phyloP scores from a whole-genome alignment of 179 eudicot species.

The Beta macrorhiza region DNA sequence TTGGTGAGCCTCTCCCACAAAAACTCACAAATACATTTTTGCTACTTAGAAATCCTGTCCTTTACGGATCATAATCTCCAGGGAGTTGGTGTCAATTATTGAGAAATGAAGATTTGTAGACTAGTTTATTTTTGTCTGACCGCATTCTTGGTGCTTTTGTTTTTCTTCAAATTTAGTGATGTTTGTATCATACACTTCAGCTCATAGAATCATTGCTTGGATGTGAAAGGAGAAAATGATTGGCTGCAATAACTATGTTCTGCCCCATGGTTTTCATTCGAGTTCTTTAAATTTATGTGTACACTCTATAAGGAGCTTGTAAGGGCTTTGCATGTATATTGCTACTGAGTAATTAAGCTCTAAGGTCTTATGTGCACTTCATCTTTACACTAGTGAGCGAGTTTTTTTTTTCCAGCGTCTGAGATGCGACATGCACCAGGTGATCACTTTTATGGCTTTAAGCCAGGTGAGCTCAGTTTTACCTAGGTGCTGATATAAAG shows the following conservation, averaged over 20 bases:
- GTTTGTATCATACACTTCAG: slow-evolving; percentile 18
- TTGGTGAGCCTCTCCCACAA: slow-evolving; percentile 23
- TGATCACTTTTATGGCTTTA: too few relatives aligned
- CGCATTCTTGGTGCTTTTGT: slow-evolving; percentile 3
- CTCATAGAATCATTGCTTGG: slow-evolving; percentile 13
- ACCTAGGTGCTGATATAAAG: too few relatives aligned
- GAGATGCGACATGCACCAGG: too few relatives aligned
- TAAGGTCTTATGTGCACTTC: not conserved
- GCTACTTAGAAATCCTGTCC: slow-evolving; percentile 7
- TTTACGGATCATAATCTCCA: not conserved
- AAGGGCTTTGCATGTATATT: not conserved
- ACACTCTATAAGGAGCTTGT: not conserved
- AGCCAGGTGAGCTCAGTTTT: too few relatives aligned
- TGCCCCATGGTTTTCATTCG: not conserved
- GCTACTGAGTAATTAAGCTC: not conserved
- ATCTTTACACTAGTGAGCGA: too few relatives aligned
- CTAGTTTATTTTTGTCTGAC: slow-evolving; percentile 12
- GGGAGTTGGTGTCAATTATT: slow-evolving; percentile 13
- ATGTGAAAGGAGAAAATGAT: slow-evolving; percentile 14
- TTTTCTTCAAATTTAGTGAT: not conserved
- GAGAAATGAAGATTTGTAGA: slow-evolving; percentile 19
- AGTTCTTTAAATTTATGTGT: not conserved
- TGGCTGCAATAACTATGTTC: not conserved
- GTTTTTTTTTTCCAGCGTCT: too few relatives aligned
- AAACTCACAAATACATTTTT: not conserved